Conservation (phyloP, 2,329 filamentous ascomycete genomes). For the Diaporthe ilicicola region DNA sequence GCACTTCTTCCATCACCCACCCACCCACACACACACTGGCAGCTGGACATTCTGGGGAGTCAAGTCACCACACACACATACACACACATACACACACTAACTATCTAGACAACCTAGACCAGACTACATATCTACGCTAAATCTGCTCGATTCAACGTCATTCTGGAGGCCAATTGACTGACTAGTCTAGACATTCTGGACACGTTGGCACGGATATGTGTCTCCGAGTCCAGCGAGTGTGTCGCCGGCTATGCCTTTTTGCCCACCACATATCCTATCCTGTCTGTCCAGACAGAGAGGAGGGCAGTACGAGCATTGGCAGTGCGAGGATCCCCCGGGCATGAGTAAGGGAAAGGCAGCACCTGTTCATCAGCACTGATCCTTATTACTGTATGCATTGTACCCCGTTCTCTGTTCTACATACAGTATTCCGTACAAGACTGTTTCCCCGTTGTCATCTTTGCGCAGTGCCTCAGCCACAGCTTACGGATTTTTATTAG, state of each 20-base stretch:
- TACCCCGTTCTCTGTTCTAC: background rate
- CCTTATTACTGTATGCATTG: background rate
- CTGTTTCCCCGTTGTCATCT: background rate
- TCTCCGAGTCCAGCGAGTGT: background rate
- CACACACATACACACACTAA: background rate
- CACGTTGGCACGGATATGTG: background rate
- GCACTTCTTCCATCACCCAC: background rate
- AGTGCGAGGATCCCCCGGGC: background rate
- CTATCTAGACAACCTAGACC: background rate
- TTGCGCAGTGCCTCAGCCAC: conserved; percentile 14
- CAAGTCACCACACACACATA: background rate
- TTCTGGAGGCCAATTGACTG: background rate
- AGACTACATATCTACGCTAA: background rate
- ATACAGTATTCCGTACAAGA: background rate
- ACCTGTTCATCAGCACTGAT: conserved; percentile 9
- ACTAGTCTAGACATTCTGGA: background rate
- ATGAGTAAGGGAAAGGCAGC: background rate
- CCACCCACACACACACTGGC: background rate
- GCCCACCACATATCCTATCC: background rate
- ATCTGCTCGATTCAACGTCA: background rate
- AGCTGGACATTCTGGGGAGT: background rate
- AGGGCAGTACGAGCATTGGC: background rate
- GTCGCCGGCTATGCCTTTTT: background rate
- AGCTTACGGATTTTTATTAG: conserved; percentile 12
- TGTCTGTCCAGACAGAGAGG: background rate